A percentile compares a stretch with the other conserved stretches of the same genome.
Evolutionary conservation across 192 early-diverging fungal species (phyloP).

Genomic region (Coemansia sp.): DNA sequence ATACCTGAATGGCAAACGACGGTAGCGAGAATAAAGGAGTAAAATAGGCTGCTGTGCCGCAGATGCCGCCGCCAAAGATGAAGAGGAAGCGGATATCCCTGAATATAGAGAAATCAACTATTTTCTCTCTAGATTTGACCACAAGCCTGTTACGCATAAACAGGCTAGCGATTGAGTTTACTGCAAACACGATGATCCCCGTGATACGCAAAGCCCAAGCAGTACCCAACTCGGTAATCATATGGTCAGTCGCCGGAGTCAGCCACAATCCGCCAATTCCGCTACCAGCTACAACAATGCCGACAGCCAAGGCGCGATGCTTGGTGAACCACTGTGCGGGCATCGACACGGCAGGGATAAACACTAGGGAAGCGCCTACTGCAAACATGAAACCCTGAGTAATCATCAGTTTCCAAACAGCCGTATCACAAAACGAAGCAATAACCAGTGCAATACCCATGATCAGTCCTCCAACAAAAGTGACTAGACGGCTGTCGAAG

Average conservation of each 20-base stretch:
- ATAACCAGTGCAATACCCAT: slow-evolving; percentile 55
- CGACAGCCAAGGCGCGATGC: slow-evolving; percentile 57
- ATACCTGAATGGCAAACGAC: slow-evolving; percentile 36
- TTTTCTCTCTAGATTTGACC: slow-evolving; percentile 29
- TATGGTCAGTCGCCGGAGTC: slow-evolving; percentile 53
- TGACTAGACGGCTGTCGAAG: slow-evolving; percentile 54
- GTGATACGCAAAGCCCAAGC: slow-evolving; percentile 61
- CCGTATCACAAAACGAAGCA: slow-evolving; percentile 60
- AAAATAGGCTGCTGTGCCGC: slow-evolving; percentile 59
- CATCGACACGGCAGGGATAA: slow-evolving; percentile 56
- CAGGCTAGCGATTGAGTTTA: slow-evolving; percentile 43
- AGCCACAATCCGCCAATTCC: slow-evolving; percentile 61
- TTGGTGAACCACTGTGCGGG: slow-evolving; percentile 63
- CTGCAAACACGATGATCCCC: slow-evolving; percentile 50
- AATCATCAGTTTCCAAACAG: slow-evolving; percentile 64
- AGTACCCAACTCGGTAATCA: slow-evolving; percentile 56
- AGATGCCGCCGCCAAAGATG: slow-evolving; percentile 48
- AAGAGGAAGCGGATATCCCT: slow-evolving; percentile 53
- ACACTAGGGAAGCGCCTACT: slow-evolving; percentile 53
- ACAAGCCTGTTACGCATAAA: slow-evolving; percentile 46
- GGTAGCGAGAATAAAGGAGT: slow-evolving; percentile 63
- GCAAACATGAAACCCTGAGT: slow-evolving; percentile 62
- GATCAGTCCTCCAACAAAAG: slow-evolving; percentile 56
- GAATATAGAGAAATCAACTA: slow-evolving; percentile 52
- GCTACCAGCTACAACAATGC: slow-evolving; percentile 58